Percentiles rank a stretch among this genome's conserved stretches.
Evolutionary conservation across 495 filamentous ascomycete species (phyloP).

Genomic region (Hyaloscypha variabilis): DNA sequence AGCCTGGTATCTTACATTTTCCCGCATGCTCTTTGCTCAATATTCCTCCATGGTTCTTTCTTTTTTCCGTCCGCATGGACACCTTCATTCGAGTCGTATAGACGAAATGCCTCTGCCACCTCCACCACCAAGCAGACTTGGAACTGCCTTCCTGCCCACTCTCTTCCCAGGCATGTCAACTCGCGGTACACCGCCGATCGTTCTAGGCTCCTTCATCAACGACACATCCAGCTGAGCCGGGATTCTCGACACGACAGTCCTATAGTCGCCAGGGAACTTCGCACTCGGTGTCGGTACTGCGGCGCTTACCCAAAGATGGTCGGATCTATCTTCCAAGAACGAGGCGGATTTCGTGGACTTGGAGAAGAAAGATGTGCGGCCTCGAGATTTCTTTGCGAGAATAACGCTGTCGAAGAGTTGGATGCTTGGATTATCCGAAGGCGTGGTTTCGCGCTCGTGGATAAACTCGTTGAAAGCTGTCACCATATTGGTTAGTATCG

Average conservation of each 20-base stretch:
- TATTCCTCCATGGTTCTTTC: not conserved
- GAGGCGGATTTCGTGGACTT: constrained; percentile 54
- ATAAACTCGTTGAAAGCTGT: constrained; percentile 95
- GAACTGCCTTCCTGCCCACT: constrained; percentile 68
- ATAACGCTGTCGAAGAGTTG: constrained; percentile 96
- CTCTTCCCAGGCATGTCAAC: constrained; percentile 59
- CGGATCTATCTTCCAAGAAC: constrained; percentile 82
- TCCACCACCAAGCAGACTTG: constrained; percentile 58
- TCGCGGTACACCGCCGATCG: constrained; percentile 73
- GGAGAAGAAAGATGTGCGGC: constrained; percentile 59
- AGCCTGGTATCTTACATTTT: constrained; percentile 2
- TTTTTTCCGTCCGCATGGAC: not conserved
- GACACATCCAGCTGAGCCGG: constrained; percentile 83
- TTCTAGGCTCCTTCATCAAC: constrained; percentile 85
- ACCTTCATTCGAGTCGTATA: not conserved
- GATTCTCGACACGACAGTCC: constrained; percentile 53
- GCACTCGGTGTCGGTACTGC: constrained; percentile 75
- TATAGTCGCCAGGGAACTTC: constrained; percentile 71
- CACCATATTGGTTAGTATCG: not conserved
- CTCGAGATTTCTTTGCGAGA: constrained; percentile 88
- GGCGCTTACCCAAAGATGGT: constrained; percentile 92
- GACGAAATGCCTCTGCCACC: not conserved
- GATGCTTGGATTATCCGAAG: constrained; percentile 62
- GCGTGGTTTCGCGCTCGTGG: constrained; percentile 78
- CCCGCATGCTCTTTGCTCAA: not conserved